Conservation (phyloP, 1,284 basidiomycete species). For the Papiliotrema terrestris region DNA sequence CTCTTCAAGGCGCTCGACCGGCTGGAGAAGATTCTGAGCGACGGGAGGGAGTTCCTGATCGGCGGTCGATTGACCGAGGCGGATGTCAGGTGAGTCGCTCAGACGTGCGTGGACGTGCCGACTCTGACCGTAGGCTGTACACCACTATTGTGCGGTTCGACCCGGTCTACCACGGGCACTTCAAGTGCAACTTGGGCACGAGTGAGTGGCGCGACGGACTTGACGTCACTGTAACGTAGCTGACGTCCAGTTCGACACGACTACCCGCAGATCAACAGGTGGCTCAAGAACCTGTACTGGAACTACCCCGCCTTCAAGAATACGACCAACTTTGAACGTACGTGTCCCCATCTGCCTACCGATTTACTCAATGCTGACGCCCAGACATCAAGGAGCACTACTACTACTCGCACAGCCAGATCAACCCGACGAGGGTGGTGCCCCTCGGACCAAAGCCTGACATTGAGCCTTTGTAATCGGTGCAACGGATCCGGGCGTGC, state of each 20-base stretch:
- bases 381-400: conserved; percentile 81
- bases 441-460: conserved; percentile 68
- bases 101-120: background rate
- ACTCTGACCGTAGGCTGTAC: conserved; percentile 60
- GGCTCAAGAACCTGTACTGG: conserved; percentile 91
- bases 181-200: conserved; percentile 86
- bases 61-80: conserved; percentile 84
- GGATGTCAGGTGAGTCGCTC: conserved; percentile 57
- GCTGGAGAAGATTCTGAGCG: conserved; percentile 67
- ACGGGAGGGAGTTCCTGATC: conserved; percentile 76
- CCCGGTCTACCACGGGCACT: conserved; percentile 84
- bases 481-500: too few relatives aligned
- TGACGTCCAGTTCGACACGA: conserved; percentile 54
- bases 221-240: background rate
- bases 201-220: conserved; percentile 26
- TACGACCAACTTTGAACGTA: conserved; percentile 71
- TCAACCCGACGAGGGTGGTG: conserved; percentile 71
- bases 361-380: background rate
- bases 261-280: conserved; percentile 75
- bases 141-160: conserved; percentile 84
- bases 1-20: conserved; percentile 76
- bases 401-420: conserved; percentile 56
- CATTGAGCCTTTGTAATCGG: conserved; percentile 58
- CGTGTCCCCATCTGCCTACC: conserved; percentile 13
- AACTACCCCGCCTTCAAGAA: conserved; percentile 81